Evolutionary conservation across 2,329 filamentous ascomycete species (phyloP), one percentile per base, ranked within the genome.

Genomic region (Epichloe baconii): DNA sequence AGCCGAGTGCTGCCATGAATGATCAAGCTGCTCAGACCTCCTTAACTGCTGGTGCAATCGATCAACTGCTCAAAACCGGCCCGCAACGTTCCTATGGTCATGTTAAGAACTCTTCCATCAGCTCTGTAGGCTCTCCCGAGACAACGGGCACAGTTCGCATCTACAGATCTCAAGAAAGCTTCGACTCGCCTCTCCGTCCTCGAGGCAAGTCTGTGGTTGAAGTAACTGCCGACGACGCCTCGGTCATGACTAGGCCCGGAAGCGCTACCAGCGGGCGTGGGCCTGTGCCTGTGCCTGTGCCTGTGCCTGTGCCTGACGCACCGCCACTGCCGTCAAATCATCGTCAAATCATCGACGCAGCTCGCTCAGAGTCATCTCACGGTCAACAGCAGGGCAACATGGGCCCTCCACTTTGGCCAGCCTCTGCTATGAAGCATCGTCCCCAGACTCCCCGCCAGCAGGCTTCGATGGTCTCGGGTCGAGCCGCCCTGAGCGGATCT

Each of bases 261-360:
- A 96, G 88, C 65, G 77, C 86, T 42, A 73, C 79, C 38, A 95
- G 89, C 66, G 75, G 77, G 44, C 78, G 66, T 34, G 63, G 60
- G 37, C 68, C 68, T 11, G 54, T 66, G 37, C 68, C 68, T 11
- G 54, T 66, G 37, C 68, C 68, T 11, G 54, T 66, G 37, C 68
- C 68, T 11, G 54, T 66, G 2, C 65, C 69, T 11, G 54, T 66
- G 2, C 65, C 68, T 37, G 65, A 69, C 34, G 63, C 70, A 71
- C 88, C 88, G 38, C 89, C 89, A 35, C 73, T 96, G 53, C 91
- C 90, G 41, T 59, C 74, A 12, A 90, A 96, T 64, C 89, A 95
- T 65, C 86, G 81, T 58, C 80, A 93, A 67, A 83, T 78, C 52
- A 95, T 96, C 58, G 84, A 91, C 60, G 87, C 88, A 47, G 88